Conservation (phyloP, 2,329 filamentous ascomycete genomes). For the Claviceps sorghi region DNA sequence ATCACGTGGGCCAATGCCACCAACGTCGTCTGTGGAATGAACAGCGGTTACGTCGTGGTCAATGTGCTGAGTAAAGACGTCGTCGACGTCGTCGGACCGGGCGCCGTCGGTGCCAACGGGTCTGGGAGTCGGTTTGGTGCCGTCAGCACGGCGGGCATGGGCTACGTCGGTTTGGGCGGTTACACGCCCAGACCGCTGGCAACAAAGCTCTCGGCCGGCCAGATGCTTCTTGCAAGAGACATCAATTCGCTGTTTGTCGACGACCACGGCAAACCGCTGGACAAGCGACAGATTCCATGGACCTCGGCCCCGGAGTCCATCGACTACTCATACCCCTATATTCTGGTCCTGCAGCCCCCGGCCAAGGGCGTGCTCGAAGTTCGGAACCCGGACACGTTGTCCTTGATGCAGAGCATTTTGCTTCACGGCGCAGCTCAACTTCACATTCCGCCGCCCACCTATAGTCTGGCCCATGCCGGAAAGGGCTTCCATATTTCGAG, state of each 20-base stretch:
- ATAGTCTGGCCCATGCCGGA: slow-evolving; percentile 86
- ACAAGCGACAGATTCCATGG: slow-evolving; percentile 88
- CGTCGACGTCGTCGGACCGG: slow-evolving; percentile 66
- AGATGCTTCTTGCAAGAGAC: slow-evolving; percentile 91
- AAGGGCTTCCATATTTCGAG: slow-evolving; percentile 93
- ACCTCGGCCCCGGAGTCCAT: slow-evolving; percentile 73
- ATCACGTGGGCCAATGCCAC: slow-evolving; percentile 84
- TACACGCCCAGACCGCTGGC: slow-evolving; percentile 85
- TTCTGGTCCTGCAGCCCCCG: slow-evolving; percentile 71
- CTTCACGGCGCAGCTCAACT: slow-evolving; percentile 71
- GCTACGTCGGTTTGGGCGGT: slow-evolving; percentile 87
- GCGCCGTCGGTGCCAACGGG: slow-evolving; percentile 47
- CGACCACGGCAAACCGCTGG: slow-evolving; percentile 63
- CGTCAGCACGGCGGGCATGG: slow-evolving; percentile 75
- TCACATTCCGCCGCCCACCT: slow-evolving; percentile 83
- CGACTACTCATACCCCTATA: slow-evolving; percentile 93
- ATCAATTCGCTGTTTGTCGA: slow-evolving; percentile 91
- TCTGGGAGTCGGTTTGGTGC: slow-evolving; percentile 67
- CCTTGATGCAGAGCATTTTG: slow-evolving; percentile 70
- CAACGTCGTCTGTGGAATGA: slow-evolving; percentile 79
- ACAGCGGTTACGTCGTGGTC: slow-evolving; percentile 78
- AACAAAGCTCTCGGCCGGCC: slow-evolving; percentile 63
- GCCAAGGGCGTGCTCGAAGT: slow-evolving; percentile 79
- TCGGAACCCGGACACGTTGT: slow-evolving; percentile 80
- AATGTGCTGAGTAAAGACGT: slow-evolving; percentile 62